phyloP scores from a whole-genome alignment of 2,329 filamentous ascomycete species.

The Zopfia rhizophila region DNA sequence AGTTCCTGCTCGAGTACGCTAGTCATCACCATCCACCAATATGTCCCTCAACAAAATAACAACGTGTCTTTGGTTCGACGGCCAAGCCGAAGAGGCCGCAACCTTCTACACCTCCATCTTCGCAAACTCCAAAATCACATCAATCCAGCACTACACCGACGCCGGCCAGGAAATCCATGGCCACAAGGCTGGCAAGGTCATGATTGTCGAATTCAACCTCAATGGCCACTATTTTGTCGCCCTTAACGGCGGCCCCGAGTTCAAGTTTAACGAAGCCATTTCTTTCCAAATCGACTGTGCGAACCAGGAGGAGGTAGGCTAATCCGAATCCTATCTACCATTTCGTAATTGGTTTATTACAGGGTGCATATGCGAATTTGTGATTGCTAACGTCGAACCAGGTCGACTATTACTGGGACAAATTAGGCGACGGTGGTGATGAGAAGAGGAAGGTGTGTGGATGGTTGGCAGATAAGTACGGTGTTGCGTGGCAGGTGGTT shows the following conservation, averaged over 20 bases:
- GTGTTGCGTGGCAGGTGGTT: conserved; percentile 61
- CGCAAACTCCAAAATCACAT: conserved; percentile 50
- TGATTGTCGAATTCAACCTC: conserved; percentile 54
- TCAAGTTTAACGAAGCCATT: conserved; percentile 54
- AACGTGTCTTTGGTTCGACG: conserved; percentile 56
- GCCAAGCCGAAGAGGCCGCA: conserved; percentile 56
- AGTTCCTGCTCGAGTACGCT: neutral
- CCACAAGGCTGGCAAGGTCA: conserved; percentile 42
- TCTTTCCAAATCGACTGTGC: conserved; percentile 59
- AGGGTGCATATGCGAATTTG: no score
- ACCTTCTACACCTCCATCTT: conserved; percentile 57
- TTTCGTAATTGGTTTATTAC: no score
- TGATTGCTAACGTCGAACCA: no score
- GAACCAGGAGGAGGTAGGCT: conserved; percentile 58
- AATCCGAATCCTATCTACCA: no score
- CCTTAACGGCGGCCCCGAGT: conserved; percentile 57
- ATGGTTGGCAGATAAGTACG: conserved; percentile 60
- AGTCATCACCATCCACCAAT: neutral
- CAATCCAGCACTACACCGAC: conserved; percentile 42
- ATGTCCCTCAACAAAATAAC: conserved; percentile 32
- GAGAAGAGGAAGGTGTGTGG: conserved; percentile 52
- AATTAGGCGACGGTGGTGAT: conserved; percentile 55
- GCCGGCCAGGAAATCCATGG: conserved; percentile 45
- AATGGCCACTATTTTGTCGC: conserved; percentile 54
- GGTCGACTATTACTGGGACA: conserved; percentile 61